Evolutionary conservation across 345 rosid genomes (phyloP).

Genomic region (Cardamine resedifolia): DNA sequence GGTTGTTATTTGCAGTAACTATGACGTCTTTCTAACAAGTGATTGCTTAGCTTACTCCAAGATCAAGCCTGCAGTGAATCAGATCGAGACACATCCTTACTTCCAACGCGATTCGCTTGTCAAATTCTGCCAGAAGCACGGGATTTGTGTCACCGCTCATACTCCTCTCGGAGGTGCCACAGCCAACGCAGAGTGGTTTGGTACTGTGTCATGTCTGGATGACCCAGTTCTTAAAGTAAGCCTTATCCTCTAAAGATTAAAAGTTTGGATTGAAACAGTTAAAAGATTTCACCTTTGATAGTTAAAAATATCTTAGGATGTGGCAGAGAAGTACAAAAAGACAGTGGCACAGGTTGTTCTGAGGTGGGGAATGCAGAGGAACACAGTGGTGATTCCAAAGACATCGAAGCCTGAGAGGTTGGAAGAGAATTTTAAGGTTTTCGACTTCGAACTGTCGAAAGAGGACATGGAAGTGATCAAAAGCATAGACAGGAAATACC

Average conservation of each 20-base stretch:
- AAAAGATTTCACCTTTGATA: neutral
- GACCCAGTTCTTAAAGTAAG: constrained; percentile 74
- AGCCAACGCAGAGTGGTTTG: constrained; percentile 75
- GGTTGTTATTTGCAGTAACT: constrained; percentile 67
- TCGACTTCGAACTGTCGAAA: constrained; percentile 57
- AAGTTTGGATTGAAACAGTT: neutral
- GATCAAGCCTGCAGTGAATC: constrained; percentile 97
- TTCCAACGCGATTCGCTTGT: constrained; percentile 89
- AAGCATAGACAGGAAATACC: constrained; percentile 54
- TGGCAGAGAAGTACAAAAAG: constrained; percentile 76
- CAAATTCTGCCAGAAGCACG: constrained; percentile 89
- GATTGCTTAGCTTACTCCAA: constrained; percentile 92
- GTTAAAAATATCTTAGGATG: constrained; percentile 41
- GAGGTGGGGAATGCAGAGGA: constrained; percentile 78
- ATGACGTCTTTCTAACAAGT: constrained; percentile 76
- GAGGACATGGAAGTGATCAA: constrained; percentile 77
- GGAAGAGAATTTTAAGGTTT: constrained; percentile 61
- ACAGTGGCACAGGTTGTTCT: constrained; percentile 74
- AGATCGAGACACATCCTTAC: constrained; percentile 88
- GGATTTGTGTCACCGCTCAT: constrained; percentile 76
- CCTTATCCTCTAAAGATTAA: constrained; percentile 7
- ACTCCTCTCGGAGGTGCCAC: constrained; percentile 83
- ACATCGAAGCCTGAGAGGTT: constrained; percentile 66
- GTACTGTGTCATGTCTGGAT: constrained; percentile 73
- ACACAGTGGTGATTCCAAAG: constrained; percentile 77